phyloP scores from a whole-genome alignment of 2,329 filamentous ascomycete species.

The Thielaviopsis populi region DNA sequence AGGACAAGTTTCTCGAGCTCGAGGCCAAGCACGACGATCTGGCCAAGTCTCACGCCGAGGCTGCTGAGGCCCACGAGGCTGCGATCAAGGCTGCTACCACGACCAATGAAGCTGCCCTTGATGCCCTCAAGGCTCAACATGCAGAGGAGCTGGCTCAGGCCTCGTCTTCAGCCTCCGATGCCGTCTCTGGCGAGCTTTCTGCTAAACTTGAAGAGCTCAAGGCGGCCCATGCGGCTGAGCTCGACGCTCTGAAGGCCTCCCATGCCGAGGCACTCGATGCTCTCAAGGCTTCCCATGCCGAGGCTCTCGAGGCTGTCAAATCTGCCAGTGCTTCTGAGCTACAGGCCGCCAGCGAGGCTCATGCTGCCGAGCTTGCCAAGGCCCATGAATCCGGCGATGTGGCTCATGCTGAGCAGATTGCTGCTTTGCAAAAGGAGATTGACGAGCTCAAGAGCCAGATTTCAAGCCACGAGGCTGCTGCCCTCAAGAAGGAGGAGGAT shows the following conservation, averaged over 20 bases:
- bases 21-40: slow-evolving; percentile 42
- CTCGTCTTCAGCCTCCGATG: slow-evolving; percentile 31
- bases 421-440: slow-evolving; percentile 30
- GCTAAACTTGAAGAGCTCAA: slow-evolving; percentile 30
- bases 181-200: slow-evolving; percentile 36
- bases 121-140: slow-evolving; percentile 40
- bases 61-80: slow-evolving; percentile 27
- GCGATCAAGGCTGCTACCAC: slow-evolving; percentile 31
- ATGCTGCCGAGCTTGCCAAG: slow-evolving; percentile 35
- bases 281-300: slow-evolving; percentile 32
- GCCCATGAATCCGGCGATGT: slow-evolving; percentile 24
- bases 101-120: slow-evolving; percentile 33
- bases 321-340: slow-evolving; percentile 25
- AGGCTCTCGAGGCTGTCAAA: slow-evolving; percentile 30
- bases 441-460: slow-evolving; percentile 22
- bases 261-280: slow-evolving; percentile 31
- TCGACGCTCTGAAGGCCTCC: slow-evolving; percentile 29
- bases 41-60: slow-evolving; percentile 22
- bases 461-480: slow-evolving; percentile 21
- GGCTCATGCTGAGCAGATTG: slow-evolving; percentile 34
- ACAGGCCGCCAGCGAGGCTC: slow-evolving; percentile 29
- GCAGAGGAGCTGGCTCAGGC: slow-evolving; percentile 37
- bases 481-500: slow-evolving; percentile 7
- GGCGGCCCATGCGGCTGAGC: slow-evolving; percentile 26
- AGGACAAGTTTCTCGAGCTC: slow-evolving; percentile 46